Base-by-base conservation (phyloP, 441 rosid species). In the Croton laevigatus region DNA sequence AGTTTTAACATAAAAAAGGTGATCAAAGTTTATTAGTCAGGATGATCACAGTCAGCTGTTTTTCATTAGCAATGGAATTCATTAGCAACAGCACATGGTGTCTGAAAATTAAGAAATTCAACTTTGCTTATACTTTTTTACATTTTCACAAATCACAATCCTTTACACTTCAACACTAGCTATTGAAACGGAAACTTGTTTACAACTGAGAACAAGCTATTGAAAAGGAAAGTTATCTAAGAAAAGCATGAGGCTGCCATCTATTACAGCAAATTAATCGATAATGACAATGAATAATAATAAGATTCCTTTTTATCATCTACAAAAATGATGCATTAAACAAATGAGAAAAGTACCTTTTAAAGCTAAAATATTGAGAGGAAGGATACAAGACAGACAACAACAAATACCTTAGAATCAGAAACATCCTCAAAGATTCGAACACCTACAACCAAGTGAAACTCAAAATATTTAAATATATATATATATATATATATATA, bases 371-470 rank as follows among this genome's bases (percentile, higher is more conserved):
- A 6, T 48, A 8, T 48, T 49, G 14, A 4, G 3, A 58, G 22
- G 5, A 69, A 27, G 32, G 32, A 51, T 23, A 51, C 60, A 19
- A 37, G 27, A 20, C 22, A 72, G 1, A 62, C 3, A n/a, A 52
- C 34, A 36, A 52, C 49, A 55, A 59, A 75, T 87, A 96, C 99
- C 99, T 96, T 93, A 66, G 80, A 66, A 76, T 87, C 79, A 71
- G 94, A 83, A 54, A 90, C 86, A 75, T 96, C 98, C 85, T 96
- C 98, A 67, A 96, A 87, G 77, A 96, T 90, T 85, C 99, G 86
- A 76, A 91, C 82, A 77, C 99, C 98, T 96, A 87, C 77, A 83
- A 85, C 67, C 71, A 77, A 73, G 75, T 59, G n/a, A 20, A 61
- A 34, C n/a, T 19, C 10, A 42, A 53, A 16, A 19, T 20, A 13